Base-by-base conservation (phyloP, 148 eudicot genomes). In the Amaranthus palmeri region DNA sequence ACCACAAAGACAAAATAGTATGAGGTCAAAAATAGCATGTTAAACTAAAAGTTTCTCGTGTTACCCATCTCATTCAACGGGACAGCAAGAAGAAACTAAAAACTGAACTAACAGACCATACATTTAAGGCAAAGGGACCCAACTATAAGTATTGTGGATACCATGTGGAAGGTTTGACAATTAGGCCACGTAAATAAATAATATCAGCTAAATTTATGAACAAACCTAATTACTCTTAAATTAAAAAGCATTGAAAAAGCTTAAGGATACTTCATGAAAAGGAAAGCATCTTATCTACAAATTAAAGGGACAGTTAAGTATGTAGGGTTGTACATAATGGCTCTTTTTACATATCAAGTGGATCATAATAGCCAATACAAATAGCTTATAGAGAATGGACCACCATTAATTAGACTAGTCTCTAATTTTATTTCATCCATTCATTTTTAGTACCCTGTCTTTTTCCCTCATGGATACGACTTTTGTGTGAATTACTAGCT, bases 271-370 rank as follows among this genome's bases (percentile, higher is more conserved):
- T 64, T 62, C 15, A 72, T 44, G 52, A 62, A 72, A 72, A 62
- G 76, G 55, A 25, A 55, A 74, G 65, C 71, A 74, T 74, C 71
- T 66, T 66, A 66, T 74, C 76, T 13, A 66, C 7, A 17, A 53
- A 11, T 9, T 48, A 14, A 53, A 45, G 52, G 42, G n/a, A 42
- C 52, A 71, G 3, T 25, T 56, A 62, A 70, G 51, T 56, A 45
- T 62, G 63, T n/a, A 62, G 50, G n/a, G 71, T 71, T 13, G 4
- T 57, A 42, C 67, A 61, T 61, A 41, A 72, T 73, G 69, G 63
- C 76, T 46, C 1, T 43, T 61, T 73, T 64, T 65, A 73, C 54
- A 73, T 9, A 36, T 68, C 60, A 36, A 7, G 45, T 43, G 63
- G 43, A 50, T 75, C 62, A 53, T 55, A 64, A n/a, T 53, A 45